Base-by-base conservation (phyloP, 768 basidiomycete genomes). In the Panellus pusillus region DNA sequence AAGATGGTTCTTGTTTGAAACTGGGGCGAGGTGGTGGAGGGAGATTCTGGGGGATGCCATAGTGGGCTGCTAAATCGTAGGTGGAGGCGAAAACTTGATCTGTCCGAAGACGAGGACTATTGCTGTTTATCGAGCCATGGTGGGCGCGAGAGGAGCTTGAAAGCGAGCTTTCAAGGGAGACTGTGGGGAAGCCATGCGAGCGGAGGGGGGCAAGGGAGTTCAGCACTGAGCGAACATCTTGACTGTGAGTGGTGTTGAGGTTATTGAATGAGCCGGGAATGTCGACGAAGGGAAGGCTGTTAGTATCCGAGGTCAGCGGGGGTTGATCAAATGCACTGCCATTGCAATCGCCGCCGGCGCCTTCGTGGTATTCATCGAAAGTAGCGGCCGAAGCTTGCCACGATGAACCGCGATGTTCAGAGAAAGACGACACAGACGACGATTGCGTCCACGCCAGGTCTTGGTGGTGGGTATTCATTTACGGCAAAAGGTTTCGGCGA, bases 11-110 rank as follows among this genome's bases (percentile, higher is more conserved):
- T 53, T 74, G 70, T 63, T 74, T 69, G 53, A 79, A 76, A 61
- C 74, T 76, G 67, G 82, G 81, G 49, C 81, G 79, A 56, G 88
- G 88, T 51, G 82, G 80, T 47, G 81, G 82, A 42, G 89, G 88
- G 44, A 91, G 70, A 58, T 76, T 79, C 61, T 83, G 80, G 55
- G 89, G 88, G 66, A 90, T 82, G 72, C 87, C 88, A 88, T 89
- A 83, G 54, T 89, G 88, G 65, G 83, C 76, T 63, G 87, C 84
- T 52, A 87, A 74, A 73, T 86, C 88, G 71, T 79, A 78, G 49
- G 83, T 72, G 68, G 80, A 80, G 63, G 74, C 70, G 64, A 87
- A 88, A 61, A 88, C 79, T 72, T 76, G 75, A 52, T 74, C 75
- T 74, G 88, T 86, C 85, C 82, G 73, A 70, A 74, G 87, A 88